These are phyloP conservation scores for Podospora sp. DNA, from an alignment of 495 filamentous ascomycete genomes.

Conservation along the genomic window DNA sequence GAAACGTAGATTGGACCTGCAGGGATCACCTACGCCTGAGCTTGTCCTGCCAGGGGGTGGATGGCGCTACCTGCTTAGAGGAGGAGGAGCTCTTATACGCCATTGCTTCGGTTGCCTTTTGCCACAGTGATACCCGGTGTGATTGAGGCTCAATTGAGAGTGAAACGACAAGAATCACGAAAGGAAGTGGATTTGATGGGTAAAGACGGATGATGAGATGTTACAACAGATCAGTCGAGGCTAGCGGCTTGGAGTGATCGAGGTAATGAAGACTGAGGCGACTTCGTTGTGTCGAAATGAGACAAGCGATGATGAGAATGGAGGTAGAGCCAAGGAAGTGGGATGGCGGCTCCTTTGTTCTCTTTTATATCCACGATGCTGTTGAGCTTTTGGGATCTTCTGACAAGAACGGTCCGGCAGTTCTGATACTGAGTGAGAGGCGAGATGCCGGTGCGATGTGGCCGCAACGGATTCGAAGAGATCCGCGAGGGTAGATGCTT, in stretches of 20 bases:
- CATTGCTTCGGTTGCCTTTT: constrained; percentile 21
- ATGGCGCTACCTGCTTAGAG: not conserved
- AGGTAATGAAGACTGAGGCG: not conserved
- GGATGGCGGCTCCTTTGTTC: constrained; percentile 3
- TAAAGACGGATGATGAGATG: not conserved
- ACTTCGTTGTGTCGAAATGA: not conserved
- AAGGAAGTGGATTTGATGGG: not conserved
- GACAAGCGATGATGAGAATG: not conserved
- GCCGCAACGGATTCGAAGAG: constrained; percentile 47
- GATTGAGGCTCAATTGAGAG: constrained; percentile 10
- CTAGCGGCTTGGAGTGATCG: not conserved
- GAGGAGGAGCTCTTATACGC: constrained; percentile 19
- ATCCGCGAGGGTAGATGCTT: constrained; percentile 19
- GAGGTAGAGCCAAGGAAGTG: not conserved
- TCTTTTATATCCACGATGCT: constrained; percentile 19
- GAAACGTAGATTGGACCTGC: not conserved
- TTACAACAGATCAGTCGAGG: not conserved
- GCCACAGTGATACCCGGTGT: not conserved
- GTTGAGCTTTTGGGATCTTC: not conserved
- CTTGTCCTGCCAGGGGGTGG: constrained; percentile 32
- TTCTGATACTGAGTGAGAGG: constrained; percentile 20
- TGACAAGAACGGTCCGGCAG: constrained; percentile 1
- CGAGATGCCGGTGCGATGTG: constrained; percentile 41
- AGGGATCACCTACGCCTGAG: constrained; percentile 29
- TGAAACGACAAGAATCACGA: not conserved